These are phyloP conservation scores for Cnidoscolus chayamansa DNA, from an alignment of 441 rosid genomes.

Conservation along the genomic window DNA sequence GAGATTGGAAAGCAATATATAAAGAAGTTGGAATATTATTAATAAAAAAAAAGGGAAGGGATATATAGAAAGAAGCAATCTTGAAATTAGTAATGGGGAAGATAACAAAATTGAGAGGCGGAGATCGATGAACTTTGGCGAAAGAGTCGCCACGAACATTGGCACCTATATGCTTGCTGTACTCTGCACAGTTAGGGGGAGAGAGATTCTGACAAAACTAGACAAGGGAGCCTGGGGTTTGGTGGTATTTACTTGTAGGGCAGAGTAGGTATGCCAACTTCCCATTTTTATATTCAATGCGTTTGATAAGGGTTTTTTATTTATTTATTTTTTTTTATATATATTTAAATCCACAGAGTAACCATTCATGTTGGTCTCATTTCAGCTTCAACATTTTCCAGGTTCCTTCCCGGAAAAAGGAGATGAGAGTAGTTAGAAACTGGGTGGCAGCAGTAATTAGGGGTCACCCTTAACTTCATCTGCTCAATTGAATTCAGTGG, in stretches of 20 bases:
- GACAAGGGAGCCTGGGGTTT: too few species aligned
- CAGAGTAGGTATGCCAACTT: conserved; percentile 8
- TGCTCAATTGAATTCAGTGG: not conserved
- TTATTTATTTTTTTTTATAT: not conserved
- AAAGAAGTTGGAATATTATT: not conserved
- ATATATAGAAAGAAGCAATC: not conserved
- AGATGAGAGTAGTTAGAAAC: not conserved
- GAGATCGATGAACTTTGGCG: conserved; percentile 11
- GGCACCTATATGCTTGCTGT: not conserved
- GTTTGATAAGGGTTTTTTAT: not conserved
- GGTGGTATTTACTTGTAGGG: not conserved
- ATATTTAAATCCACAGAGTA: too few species aligned
- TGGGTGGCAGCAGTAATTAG: not conserved
- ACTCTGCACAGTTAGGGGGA: not conserved
- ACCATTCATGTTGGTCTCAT: too few species aligned
- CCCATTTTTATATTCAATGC: not conserved
- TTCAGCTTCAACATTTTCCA: too few species aligned
- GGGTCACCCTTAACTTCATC: not conserved
- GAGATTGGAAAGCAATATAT: too few species aligned
- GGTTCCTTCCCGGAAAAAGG: too few species aligned
- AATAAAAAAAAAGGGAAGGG: not conserved
- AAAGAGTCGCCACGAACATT: conserved; percentile 21
- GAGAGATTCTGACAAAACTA: too few species aligned
- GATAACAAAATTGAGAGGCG: not conserved
- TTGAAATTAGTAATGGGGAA: not conserved